Conservation (phyloP, 805 yeast genomes). For the Citeromyces matritensis region DNA sequence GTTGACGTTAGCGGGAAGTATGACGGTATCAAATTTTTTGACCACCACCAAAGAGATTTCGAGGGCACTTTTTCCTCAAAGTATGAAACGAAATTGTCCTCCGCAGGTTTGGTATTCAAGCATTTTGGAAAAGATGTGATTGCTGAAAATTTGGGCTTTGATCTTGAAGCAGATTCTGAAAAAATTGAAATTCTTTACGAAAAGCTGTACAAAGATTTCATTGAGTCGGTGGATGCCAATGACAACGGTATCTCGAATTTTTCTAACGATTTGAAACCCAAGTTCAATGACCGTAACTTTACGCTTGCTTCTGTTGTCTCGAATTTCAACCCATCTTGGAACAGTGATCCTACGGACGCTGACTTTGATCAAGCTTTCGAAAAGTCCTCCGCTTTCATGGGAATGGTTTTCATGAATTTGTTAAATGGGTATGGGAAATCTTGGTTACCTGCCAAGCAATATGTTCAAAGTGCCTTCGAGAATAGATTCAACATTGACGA, state of each 20-base stretch:
- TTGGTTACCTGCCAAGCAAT: conserved; percentile 81
- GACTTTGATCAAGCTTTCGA: conserved; percentile 52
- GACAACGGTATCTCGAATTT: conserved; percentile 84
- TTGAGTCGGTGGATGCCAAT: conserved; percentile 90
- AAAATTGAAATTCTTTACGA: conserved; percentile 52
- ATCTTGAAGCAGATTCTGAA: conserved; percentile 14
- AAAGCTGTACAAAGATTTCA: conserved; percentile 72
- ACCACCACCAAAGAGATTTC: conserved; percentile 94
- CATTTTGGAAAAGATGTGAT: conserved; percentile 68
- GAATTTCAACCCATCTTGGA: conserved; percentile 79
- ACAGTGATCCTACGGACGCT: conserved; percentile 46
- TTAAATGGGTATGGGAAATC: conserved; percentile 63
- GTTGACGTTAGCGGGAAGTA: conserved; percentile 92
- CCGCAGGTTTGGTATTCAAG: conserved; percentile 89
- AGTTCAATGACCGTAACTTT: conserved; percentile 59
- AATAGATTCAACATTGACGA: conserved; percentile 43
- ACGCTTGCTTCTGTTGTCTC: conserved; percentile 68
- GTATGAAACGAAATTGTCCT: conserved; percentile 67
- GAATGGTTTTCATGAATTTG: conserved; percentile 54
- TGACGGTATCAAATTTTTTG: conserved; percentile 75
- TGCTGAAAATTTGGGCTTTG: conserved; percentile 28
- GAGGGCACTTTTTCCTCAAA: conserved; percentile 50
- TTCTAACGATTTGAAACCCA: conserved; percentile 36
- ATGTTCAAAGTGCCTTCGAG: conserved; percentile 59
- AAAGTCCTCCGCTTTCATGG: conserved; percentile 72